Base-by-base conservation (phyloP, 2,329 filamentous ascomycete genomes). In the Colletotrichum destructivum region DNA sequence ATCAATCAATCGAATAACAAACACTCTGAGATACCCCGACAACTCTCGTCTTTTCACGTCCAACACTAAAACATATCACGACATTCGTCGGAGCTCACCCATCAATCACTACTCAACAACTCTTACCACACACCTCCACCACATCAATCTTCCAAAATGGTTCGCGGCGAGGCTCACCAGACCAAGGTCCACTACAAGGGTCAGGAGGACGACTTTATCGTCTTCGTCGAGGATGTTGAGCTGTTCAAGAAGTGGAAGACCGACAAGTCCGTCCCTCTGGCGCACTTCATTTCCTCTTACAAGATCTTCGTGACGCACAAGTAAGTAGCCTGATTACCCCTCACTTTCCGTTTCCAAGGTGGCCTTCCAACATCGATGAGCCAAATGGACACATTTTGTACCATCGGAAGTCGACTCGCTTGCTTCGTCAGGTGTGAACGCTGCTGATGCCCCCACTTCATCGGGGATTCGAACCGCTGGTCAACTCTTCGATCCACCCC, bases 251-350 rank as follows among this genome's bases (percentile, higher is more conserved):
- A 96, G 82, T 98, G 96, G 96, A 90, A 91, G 86, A 85, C 81
- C 5, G 96, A 98, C 86, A 91, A 90, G 80, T 91, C 89, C 40
- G 86, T 96, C 40, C 93, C 96, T 47, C 85, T 98, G 59, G 89
- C 93, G 1, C 91, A 98, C 78, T 95, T 99, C 68, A 89, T 98
- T 67, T 94, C 92, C 70, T 88, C 93, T 9, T 98, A 94, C 88
- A 94, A 97, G 88, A 88, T 99, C 79, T 97, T 98, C 79, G 86
- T 93, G 54, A 97, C 95, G 46, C 93, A 97, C 86, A 93, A 92
- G 95, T 98, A 88, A 85, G 93, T 86, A 62, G 21, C 31, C n/a
- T 67, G 65, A 54, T 23, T 65, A 44, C 35, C 60, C 38, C 60
- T 44, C 31, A 7, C 15, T 38, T 57, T 16, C 21, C 49, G 13